Base-by-base conservation (phyloP, 148 eudicot species). In the Nyssa sinensis region DNA sequence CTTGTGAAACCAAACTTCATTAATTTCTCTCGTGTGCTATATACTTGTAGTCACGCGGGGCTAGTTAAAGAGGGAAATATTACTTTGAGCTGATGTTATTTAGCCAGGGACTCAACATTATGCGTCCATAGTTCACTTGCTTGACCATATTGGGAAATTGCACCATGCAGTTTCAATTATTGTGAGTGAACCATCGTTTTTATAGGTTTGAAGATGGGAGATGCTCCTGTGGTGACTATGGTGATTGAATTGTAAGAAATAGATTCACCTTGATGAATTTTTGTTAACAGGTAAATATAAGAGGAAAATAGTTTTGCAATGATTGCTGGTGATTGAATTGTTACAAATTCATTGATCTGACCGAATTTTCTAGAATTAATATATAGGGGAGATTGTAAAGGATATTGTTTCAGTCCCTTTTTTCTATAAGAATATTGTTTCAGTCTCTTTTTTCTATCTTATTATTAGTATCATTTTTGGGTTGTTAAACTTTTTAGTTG, bases 201-300 rank as follows among this genome's bases (percentile, higher is more conserved):
- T 97, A 94, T 80, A 83, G 78, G 35, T 90, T 94, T 65, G 86
- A 90, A 74, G 86, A 86, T 72, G 97, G 98, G 29, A 85, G 75
- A 69, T 94, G 98, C 76, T 87, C 95, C 16, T 94, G 97, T 72
- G 88, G 91, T 37, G 98, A 94, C 69, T 91, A 89, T 94, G 98
- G 98, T 94, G 84, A 88, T 76, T 71, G 37, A 41, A 29, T 17
- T 44, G 55, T 67, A 30, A 28, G 67, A 60, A 23, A 9, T 72
- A 58, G 35, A 62, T 57, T 37, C 41, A 39, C 30, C 12, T 67
- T 37, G 70, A 16, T 44, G 51, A 44, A 39, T 39, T 39, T 39
- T 44, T 44, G 51, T 44, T 44, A 44, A 44, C 51, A 1, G 51
- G 51, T 44, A 4, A 44, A 44, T 44, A 44, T 12, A 11, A 44